Conservation (phyloP, 495 filamentous ascomycete species). For the Podospora anserina region DNA sequence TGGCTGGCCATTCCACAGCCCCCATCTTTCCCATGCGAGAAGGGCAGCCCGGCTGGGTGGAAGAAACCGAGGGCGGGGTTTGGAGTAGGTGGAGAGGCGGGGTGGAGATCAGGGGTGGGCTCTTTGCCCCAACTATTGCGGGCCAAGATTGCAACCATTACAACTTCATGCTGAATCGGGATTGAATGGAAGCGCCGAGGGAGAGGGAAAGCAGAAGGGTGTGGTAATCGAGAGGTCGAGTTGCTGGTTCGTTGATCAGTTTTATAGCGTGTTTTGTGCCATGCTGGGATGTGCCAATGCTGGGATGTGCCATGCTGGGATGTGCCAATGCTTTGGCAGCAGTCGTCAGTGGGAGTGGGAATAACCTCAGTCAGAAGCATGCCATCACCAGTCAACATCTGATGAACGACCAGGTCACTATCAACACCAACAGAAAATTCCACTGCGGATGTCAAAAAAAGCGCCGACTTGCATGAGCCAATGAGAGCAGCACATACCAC, state of each 20-base stretch:
- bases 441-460: background rate
- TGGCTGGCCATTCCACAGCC: background rate
- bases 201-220: background rate
- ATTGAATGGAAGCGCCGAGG: background rate
- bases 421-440: background rate
- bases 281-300: background rate
- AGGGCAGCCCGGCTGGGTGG: background rate
- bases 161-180: background rate
- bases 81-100: background rate
- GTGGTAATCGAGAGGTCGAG: background rate
- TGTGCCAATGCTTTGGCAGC: background rate
- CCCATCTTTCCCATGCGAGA: constrained; percentile 2
- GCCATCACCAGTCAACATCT: background rate
- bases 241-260: background rate
- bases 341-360: background rate
- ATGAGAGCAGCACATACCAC: background rate
- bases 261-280: background rate
- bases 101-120: background rate
- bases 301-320: background rate
- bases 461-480: background rate
- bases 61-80: background rate
- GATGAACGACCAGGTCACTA: background rate
- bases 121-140: background rate
- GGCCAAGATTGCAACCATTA: background rate
- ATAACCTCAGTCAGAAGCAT: background rate